Conservation (phyloP, 768 basidiomycete species). For the Tricholoma sp. region DNA sequence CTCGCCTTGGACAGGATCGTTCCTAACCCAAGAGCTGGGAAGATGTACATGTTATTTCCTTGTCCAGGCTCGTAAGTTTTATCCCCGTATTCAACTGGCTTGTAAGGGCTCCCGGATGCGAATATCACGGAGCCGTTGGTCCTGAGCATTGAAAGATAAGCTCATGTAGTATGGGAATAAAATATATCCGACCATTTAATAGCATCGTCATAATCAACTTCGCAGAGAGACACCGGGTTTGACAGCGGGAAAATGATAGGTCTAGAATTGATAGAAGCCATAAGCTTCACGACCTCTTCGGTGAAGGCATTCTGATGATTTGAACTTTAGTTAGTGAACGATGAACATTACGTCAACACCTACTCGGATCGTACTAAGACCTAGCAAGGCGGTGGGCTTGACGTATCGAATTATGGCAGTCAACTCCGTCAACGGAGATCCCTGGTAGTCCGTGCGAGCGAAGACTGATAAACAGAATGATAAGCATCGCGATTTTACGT, state of each 20-base stretch:
- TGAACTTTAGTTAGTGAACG: slow-evolving; percentile 18
- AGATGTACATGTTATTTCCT: slow-evolving; percentile 79
- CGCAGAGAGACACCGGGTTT: slow-evolving; percentile 61
- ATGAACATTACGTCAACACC: slow-evolving; percentile 1
- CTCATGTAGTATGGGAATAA: not conserved
- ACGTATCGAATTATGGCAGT: slow-evolving; percentile 66
- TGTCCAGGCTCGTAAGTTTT: slow-evolving; percentile 59
- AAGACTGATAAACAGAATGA: slow-evolving; percentile 61
- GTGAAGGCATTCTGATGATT: slow-evolving; percentile 51
- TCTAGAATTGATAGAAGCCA: slow-evolving; percentile 58
- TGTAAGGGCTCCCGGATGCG: slow-evolving; percentile 71
- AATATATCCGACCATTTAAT: slow-evolving; percentile 41
- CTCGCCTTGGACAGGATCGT: slow-evolving; percentile 52
- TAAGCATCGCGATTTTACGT: slow-evolving; percentile 34
- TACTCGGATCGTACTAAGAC: slow-evolving; percentile 58
- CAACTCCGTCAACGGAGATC: slow-evolving; percentile 55
- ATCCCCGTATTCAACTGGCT: slow-evolving; percentile 42
- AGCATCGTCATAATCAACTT: slow-evolving; percentile 58
- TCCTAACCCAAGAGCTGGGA: slow-evolving; percentile 59
- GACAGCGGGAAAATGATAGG: slow-evolving; percentile 85
- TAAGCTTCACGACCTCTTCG: slow-evolving; percentile 53
- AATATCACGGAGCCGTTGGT: slow-evolving; percentile 65
- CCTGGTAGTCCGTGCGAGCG: slow-evolving; percentile 64
- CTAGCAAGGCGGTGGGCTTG: slow-evolving; percentile 73
- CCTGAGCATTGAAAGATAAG: slow-evolving; percentile 27